Evolutionary conservation across 176 grass and related monocot genomes (phyloP).

Genomic region (Dactylis glomerata): DNA sequence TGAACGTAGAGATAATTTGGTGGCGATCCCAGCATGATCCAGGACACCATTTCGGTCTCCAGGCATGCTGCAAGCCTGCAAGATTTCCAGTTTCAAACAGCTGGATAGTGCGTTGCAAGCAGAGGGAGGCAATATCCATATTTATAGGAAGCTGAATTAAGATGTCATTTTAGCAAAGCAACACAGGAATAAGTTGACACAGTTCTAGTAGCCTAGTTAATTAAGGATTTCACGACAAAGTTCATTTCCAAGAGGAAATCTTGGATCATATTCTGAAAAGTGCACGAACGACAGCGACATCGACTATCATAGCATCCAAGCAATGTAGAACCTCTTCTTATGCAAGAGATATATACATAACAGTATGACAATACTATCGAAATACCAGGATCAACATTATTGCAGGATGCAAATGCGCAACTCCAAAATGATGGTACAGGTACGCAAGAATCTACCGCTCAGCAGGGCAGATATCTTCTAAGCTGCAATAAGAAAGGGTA

Average conservation of each 20-base stretch:
- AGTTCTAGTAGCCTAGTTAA: background rate
- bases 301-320: background rate
- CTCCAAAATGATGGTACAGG: background rate
- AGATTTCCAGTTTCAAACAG: background rate
- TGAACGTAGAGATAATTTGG: too few species aligned
- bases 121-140: background rate
- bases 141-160: background rate
- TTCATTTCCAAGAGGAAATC: background rate
- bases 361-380: background rate
- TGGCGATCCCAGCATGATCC: too few species aligned
- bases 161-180: background rate
- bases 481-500: constrained; percentile 40
- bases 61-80: too few species aligned
- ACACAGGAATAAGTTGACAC: background rate
- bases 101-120: background rate
- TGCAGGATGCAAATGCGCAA: background rate
- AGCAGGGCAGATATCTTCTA: constrained; percentile 73
- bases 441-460: background rate
- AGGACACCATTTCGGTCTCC: too few species aligned
- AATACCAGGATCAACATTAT: background rate
- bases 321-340: background rate
- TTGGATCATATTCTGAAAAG: background rate
- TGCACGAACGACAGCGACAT: background rate
- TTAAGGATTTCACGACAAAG: background rate
- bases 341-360: background rate